phyloP scores from a whole-genome alignment of 2,329 filamentous ascomycete genomes.

The Microsporum ferrugineum region DNA sequence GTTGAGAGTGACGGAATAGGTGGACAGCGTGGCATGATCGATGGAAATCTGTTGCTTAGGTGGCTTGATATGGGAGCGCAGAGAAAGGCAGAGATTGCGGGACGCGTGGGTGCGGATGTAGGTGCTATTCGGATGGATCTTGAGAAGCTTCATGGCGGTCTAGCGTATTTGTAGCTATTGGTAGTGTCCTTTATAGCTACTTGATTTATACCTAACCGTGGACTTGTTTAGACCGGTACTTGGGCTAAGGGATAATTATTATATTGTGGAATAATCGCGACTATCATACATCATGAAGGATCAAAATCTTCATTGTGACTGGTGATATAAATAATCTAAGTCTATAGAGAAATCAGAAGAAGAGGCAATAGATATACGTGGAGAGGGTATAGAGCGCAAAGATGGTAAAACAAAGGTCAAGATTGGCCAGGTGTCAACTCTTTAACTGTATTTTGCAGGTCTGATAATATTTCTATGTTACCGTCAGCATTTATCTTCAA shows the following conservation, averaged over 20 bases:
- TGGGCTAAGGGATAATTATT: not conserved
- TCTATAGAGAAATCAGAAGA: not conserved
- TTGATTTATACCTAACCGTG: no score
- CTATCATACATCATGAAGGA: not conserved
- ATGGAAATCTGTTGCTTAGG: constrained; percentile 61
- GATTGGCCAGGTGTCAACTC: constrained; percentile 16
- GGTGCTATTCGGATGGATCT: constrained; percentile 61
- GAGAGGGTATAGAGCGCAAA: not conserved
- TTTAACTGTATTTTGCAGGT: constrained; percentile 10
- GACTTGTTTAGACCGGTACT: no score
- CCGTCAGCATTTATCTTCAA: not conserved
- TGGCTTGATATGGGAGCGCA: constrained; percentile 67
- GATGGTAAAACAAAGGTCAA: not conserved
- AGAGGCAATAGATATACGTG: not conserved
- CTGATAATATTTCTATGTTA: constrained; percentile 7
- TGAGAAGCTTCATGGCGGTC: constrained; percentile 52
- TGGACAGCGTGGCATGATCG: constrained; percentile 54
- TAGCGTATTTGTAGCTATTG: constrained; percentile 34
- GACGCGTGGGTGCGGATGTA: constrained; percentile 57
- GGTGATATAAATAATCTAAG: not conserved
- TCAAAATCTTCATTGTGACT: not conserved
- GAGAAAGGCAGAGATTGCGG: constrained; percentile 59
- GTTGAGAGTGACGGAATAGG: constrained; percentile 39
- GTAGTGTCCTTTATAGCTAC: not conserved
- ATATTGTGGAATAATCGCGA: not conserved